phyloP scores from a whole-genome alignment of 768 basidiomycete genomes.

The Tricholoma furcatifolium region DNA sequence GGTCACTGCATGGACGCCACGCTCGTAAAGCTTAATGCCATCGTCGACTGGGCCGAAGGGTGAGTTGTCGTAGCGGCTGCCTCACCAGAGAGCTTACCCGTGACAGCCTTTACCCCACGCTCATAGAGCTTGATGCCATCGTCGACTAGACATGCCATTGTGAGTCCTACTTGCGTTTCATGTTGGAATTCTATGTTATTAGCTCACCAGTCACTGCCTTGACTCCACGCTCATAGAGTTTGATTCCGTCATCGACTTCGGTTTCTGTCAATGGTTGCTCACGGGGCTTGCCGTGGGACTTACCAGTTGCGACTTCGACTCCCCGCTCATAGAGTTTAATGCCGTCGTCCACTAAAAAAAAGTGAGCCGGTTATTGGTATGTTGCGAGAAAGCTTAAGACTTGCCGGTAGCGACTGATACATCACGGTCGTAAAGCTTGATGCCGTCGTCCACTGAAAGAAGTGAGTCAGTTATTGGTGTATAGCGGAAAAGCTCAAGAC shows the following conservation, averaged over 20 bases:
- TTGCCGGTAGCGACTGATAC: neutral
- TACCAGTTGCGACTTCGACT: neutral
- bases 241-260: conserved; percentile 12
- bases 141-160: neutral
- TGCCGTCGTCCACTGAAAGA: neutral
- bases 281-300: too few species aligned
- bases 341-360: neutral
- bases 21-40: conserved; percentile 3
- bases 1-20: neutral
- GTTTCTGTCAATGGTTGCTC: too few species aligned
- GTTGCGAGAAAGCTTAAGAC: neutral
- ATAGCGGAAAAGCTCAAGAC: neutral
- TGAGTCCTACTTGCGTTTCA: too few species aligned
- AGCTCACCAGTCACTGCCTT: neutral
- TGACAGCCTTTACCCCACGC: neutral
- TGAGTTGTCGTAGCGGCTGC: neutral
- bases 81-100: neutral
- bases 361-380: neutral
- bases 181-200: too few species aligned
- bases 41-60: neutral
- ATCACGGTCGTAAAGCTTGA: neutral
- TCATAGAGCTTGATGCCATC: conserved; percentile 6
- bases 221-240: neutral
- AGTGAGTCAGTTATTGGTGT: neutral
- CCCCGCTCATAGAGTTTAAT: conserved; percentile 1